Conservation (phyloP, 2,329 filamentous ascomycete genomes). For the Xylariaceae sp. region DNA sequence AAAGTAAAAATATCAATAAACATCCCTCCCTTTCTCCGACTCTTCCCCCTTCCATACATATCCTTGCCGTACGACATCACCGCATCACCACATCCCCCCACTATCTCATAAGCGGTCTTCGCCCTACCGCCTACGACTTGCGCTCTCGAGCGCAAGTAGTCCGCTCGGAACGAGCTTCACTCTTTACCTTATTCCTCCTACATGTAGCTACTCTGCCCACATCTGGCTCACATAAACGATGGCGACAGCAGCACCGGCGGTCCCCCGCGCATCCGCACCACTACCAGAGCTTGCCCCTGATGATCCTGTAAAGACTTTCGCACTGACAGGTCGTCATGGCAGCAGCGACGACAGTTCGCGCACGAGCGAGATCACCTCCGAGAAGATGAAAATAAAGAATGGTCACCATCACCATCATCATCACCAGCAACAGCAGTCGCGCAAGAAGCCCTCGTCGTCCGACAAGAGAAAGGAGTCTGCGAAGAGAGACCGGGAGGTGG, state of each 20-base stretch:
- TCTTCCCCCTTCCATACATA: not conserved
- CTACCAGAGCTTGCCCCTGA: not conserved
- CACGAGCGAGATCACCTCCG: conserved; percentile 32
- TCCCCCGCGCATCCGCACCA: not conserved
- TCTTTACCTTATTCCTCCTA: not conserved
- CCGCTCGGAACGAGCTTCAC: not conserved
- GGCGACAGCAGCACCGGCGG: conserved; percentile 11
- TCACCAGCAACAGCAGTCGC: not conserved
- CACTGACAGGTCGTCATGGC: conserved; percentile 24
- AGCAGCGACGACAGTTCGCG: conserved; percentile 34
- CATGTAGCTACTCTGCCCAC: not conserved
- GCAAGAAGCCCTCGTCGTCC: no score
- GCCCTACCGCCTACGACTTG: not conserved
- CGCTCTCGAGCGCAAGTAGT: not conserved
- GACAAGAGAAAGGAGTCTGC: no score
- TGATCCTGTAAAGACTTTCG: conserved; percentile 10
- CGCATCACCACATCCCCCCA: not conserved
- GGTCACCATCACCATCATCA: conserved; percentile 14
- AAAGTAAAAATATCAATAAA: not conserved
- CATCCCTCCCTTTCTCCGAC: not conserved
- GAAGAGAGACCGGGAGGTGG: not conserved
- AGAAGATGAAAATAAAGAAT: conserved; percentile 28
- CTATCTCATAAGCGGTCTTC: not conserved
- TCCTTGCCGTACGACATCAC: not conserved
- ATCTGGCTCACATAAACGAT: conserved; percentile 4